Base-by-base conservation (phyloP, 2,329 filamentous ascomycete species). In the Pseudogymnoascus sp. region DNA sequence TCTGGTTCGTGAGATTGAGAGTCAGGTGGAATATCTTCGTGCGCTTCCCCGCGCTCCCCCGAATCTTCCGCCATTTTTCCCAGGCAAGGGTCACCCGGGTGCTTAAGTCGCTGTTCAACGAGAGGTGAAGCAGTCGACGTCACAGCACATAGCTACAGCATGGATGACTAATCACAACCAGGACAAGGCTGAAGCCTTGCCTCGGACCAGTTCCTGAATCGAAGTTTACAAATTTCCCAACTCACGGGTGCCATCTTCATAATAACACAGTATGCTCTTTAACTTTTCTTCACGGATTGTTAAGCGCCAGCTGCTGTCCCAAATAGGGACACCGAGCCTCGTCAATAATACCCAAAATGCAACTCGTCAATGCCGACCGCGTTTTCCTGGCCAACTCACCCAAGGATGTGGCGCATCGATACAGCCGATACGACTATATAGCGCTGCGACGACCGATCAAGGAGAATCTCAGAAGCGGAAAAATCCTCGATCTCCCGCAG, bases 401-500 rank as follows among this genome's bases (percentile, higher is more conserved):
- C 50, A 29, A 56, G 29, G 50, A n/a, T 56, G 50, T 33, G 50
- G 29, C 50, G 50, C 50, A 56, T 21, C 50, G n/a, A 15, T 35
- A 21, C 50, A 56, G 33, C 29, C 17, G 26, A 38, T 26, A 38
- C 59, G 59, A 44, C 17, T 2, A 26, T 38, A 62, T 17, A 35
- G 35, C 6, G 29, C 9, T 7, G 40, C 42, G 2, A 60, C 61
- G 17, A 61, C 10, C 2, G 59, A 40, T 11, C 5, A 13, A 60
- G n/a, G 10, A 26, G 59, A 40, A 38, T 40, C 65, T 4, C 68
- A 68, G 35, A 74, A 73, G 70, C 78, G 80, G 63, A 82, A 83
- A 67, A 73, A 75, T 6, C 71, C 74, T n/a, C 76, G 82, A 65
- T 77, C 77, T 23, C 78, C 82, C 3, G 79, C 80, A 23, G 78